These are phyloP conservation scores for Gloeopeniophorella convolvens DNA, from an alignment of 768 basidiomycete species.

Conservation along the genomic window DNA sequence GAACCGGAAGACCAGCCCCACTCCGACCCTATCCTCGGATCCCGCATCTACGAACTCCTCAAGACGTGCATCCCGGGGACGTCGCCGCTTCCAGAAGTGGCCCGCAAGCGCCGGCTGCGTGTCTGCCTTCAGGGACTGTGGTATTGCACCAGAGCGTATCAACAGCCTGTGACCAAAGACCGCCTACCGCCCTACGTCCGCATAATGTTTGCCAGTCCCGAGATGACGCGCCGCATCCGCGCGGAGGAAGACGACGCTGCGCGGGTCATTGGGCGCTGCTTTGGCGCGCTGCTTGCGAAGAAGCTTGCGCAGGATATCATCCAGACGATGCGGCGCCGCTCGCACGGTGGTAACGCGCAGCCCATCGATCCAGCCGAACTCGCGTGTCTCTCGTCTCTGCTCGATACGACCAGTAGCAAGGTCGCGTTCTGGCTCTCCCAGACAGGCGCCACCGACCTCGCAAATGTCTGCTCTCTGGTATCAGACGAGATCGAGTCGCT, in stretches of 20 bases:
- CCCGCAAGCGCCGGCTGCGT: neutral
- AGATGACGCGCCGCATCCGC: neutral
- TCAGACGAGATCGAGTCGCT: neutral
- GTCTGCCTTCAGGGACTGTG: constrained; percentile 1
- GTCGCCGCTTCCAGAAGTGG: neutral
- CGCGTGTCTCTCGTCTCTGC: neutral
- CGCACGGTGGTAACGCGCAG: neutral
- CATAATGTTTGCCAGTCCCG: neutral
- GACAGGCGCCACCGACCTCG: neutral
- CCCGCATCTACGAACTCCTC: neutral
- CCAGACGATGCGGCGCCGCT: no score
- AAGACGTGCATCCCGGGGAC: neutral
- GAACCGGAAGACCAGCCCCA: neutral
- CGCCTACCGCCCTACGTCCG: constrained; percentile 1
- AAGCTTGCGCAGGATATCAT: neutral
- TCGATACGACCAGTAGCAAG: neutral
- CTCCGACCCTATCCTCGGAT: neutral
- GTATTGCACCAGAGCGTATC: neutral
- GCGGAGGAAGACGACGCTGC: neutral
- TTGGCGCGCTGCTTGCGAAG: neutral
- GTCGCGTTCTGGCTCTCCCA: neutral
- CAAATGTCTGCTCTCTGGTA: neutral
- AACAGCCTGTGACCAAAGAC: neutral
- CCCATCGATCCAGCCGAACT: neutral
- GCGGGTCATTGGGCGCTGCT: neutral